Evolutionary conservation across 2,329 filamentous ascomycete species (phyloP), one percentile per base, ranked within the genome.

Genomic region (Aspergillus texensis): DNA sequence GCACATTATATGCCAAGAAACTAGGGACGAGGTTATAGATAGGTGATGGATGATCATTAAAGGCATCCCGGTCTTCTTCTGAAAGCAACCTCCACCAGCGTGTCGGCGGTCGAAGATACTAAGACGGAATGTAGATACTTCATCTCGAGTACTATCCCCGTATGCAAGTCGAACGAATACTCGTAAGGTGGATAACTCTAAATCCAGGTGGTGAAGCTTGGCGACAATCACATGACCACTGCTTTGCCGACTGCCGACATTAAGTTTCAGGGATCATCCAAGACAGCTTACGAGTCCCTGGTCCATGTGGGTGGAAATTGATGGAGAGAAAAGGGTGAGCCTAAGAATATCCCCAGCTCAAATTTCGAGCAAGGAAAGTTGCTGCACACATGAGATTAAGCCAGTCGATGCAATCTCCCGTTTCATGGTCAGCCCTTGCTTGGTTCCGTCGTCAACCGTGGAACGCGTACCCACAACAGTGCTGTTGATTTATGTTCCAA

Each of bases 401-500:
- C 24, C 4, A 9, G 41, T 45, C n/a, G 41, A 21, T 50, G 39
- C 21, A 59, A 56, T 55, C 41, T 55, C 12, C 48, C 21, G 36
- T 39, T 41, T 60, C 50, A 45, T 60, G 56, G 61, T 39, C 52
- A 10, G 21, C 32, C 46, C 34, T 46, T 56, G 26, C 36, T 30
- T 56, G 61, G 60, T 65, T 60, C 61, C 67, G 65, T 28, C 6
- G n/a, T 48, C 41, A 66, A 58, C 68, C 68, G 60, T 57, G 64
- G 59, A 28, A 59, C 62, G 26, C 19, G 12, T 28, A 43, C 54
- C 68, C 68, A 68, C 45, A 67, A 67, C 64, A 64, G 50, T 54
- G 6, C 45, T 68, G 63, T 68, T 68, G 67, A 70, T 52, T 52
- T 52, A 52, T 52, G 26, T 26, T 26, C 26, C 14, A 30, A 30